These are phyloP conservation scores for Cantharellus anzutake DNA, from an alignment of 768 basidiomycete genomes.

Conservation along the genomic window DNA sequence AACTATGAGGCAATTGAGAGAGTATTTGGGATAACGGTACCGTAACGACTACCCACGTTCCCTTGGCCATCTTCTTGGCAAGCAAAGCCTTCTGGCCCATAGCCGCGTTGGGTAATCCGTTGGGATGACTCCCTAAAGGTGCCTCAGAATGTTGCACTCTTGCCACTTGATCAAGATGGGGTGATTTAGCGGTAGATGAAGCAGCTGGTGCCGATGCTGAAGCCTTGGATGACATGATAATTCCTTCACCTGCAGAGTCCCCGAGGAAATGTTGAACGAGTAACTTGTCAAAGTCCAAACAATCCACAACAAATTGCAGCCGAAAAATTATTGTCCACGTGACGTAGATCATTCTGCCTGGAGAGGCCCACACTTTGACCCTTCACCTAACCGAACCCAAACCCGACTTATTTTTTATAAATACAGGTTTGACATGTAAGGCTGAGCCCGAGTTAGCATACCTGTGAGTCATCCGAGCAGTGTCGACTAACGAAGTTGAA, in stretches of 20 bases:
- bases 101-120: conserved; percentile 30
- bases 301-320: too few species aligned
- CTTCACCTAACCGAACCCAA: too few species aligned
- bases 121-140: conserved; percentile 49
- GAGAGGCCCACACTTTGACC: too few species aligned
- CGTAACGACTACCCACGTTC: conserved; percentile 35
- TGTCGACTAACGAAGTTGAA: too few species aligned
- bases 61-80: conserved; percentile 85
- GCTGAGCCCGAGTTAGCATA: too few species aligned
- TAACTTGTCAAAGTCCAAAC: too few species aligned
- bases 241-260: not conserved
- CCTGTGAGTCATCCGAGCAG: too few species aligned
- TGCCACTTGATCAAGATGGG: conserved; percentile 65
- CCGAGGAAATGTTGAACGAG: too few species aligned
- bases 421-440: too few species aligned
- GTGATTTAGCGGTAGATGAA: conserved; percentile 12
- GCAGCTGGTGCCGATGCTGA: not conserved
- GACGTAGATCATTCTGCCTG: too few species aligned
- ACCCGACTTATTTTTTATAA: too few species aligned
- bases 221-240: not conserved
- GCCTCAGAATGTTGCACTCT: conserved; percentile 62
- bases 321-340: too few species aligned
- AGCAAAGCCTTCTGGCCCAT: conserved; percentile 84
- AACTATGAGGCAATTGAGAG: conserved; percentile 26
- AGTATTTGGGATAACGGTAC: conserved; percentile 5